Base-by-base conservation (phyloP, 1,139 yeast species). In the Suhomyces yuchorum region DNA sequence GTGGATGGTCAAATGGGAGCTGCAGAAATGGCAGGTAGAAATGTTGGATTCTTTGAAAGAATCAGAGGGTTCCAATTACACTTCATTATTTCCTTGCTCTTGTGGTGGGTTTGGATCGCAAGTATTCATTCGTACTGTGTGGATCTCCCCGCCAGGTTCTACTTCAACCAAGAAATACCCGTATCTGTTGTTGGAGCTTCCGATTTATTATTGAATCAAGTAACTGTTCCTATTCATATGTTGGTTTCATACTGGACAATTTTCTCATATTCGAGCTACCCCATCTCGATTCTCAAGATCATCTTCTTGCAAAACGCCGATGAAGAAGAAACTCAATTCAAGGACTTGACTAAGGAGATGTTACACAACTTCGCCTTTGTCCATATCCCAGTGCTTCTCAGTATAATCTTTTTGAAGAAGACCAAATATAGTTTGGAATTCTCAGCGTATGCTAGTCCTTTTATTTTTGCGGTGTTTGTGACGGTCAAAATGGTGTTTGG, bases 91-190 rank as follows among this genome's bases (percentile, higher is more conserved):
- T 17, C 49, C 5, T 38, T 22, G 8, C 34, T 40, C 17, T 49
- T 55, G 12, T 62, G 67, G 65, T 24, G 50, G 2, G 17, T 52
- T 8, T 68, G 71, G 71, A 51, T 60, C 3, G 37, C 51, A 4
- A 43, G 56, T 11, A 55, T 62, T 8, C 74, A 70, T 47, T 54
- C 56, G 15, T 51, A 58, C 34, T 64, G 65, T 39, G 55, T 68
- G 24, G 70, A 67, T 45, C 47, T 61, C 11, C 70, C 71, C 9
- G 47, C 59, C 6, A 36, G 48, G 35, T 47, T 32, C 20, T 38
- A 37, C 44, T 35, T 36, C 46, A 18, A 43, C 24, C 17, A 24
- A 18, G 41, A 35, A 9, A 26, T 35, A 18, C 36, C 36, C 1
- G 18, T 23, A 17, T 24, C 36, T 8, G n/a, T 41, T 46, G 44